Evolutionary conservation across 2,329 filamentous ascomycete genomes (phyloP), one percentile per base, ranked within the genome.

Genomic region (Pseudocercospora fijiensis): DNA sequence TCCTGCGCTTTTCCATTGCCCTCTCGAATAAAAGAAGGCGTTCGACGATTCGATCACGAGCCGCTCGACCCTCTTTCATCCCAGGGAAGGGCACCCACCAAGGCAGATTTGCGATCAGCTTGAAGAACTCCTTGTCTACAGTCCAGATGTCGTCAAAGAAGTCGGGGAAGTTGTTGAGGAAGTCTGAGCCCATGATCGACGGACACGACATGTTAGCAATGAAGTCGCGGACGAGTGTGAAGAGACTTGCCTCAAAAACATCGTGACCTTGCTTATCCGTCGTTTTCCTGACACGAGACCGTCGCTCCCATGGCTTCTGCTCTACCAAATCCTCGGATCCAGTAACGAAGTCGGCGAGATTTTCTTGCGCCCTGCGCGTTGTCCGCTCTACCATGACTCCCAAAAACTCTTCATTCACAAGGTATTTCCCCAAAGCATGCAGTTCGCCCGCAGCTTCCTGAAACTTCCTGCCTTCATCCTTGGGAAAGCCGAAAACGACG

Each of bases 251-350:
- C 66, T 87, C 85, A 16, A 81, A 84, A 59, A 83, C 78, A 27
- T 76, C 74, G 13, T 76, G 76, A 8, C 74, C 77, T 13, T 74
- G 73, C 18, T 49, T 30, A 13, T 67, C 58, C 7, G 28, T 60
- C 9, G 45, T 26, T 16, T 79, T 73, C 3, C 76, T 75, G 1
- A 83, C 77, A 9, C 78, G 74, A 18, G 78, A 80, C n/a, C 73
- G 76, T 33, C 85, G 81, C 71, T 89, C 87, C 87, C 87, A 89
- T 2, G 78, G 77, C 67, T 81, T 80, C 65, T 88, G 84, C 70
- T 89, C 87, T 28, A 89, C 84, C 2, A 81, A 76, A 16, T 84
- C 86, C 9, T 80, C 77, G 43, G 80, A 81, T 69, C 86, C 87
- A 0, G 85, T 86, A 41, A 88, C 80, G 37, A 89, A 73, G 59